These are phyloP conservation scores for Beauveria bassiana DNA, from an alignment of 2,329 filamentous ascomycete species.

Conservation along the genomic window DNA sequence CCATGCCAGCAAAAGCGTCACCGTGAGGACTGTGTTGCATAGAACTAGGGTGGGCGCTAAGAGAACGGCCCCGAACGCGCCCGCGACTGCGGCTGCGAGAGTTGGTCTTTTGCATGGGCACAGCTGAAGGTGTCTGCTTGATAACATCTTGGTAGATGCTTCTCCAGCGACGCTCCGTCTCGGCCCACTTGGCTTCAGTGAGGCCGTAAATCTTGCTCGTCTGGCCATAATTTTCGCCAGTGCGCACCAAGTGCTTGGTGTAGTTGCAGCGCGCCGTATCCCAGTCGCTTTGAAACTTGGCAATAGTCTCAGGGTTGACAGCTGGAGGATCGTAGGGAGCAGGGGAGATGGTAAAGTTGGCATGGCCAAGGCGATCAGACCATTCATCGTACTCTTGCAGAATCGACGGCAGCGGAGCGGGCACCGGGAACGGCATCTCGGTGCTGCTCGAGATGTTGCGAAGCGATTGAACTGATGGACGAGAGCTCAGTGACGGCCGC, in stretches of 20 bases:
- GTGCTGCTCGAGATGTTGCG: conserved; percentile 54
- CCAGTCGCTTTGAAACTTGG: conserved; percentile 70
- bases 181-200: conserved; percentile 83
- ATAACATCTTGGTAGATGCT: conserved; percentile 58
- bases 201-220: conserved; percentile 83
- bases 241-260: conserved; percentile 79
- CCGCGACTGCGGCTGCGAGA: conserved; percentile 33
- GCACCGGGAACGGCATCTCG: conserved; percentile 34
- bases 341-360: conserved; percentile 83
- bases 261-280: conserved; percentile 77
- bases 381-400: conserved; percentile 69
- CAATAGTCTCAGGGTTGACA: conserved; percentile 49
- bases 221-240: conserved; percentile 80
- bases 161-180: conserved; percentile 70
- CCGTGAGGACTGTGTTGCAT: conserved; percentile 26
- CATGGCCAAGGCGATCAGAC: conserved; percentile 80
- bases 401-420: conserved; percentile 49
- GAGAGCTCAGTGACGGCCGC: conserved; percentile 63
- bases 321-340: conserved; percentile 66
- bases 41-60: conserved; percentile 34
- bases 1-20: conserved; percentile 33
- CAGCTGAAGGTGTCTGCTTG: conserved; percentile 35
- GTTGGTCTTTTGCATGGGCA: conserved; percentile 18
- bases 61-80: conserved; percentile 29
- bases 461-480: conserved; percentile 72